Base-by-base conservation (phyloP, 768 basidiomycete species). In the Melanogaster broomeanus region DNA sequence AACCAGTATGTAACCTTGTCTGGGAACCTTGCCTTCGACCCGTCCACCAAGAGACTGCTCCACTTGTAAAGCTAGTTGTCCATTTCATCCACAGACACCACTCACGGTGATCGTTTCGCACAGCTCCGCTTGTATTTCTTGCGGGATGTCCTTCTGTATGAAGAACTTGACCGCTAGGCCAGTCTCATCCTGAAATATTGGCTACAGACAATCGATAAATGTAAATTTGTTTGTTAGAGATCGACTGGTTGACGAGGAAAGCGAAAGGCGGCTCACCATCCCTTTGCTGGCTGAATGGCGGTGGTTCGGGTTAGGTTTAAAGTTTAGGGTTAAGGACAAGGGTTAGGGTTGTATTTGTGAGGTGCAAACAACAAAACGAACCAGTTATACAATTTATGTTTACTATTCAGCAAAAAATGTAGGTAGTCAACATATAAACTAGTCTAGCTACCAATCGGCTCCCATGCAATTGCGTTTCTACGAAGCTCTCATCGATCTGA, bases 131-230 rank as follows among this genome's bases (percentile, higher is more conserved):
- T 87, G 85, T 19, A 82, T 74, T 58, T 85, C 82, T 50, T 84
- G 76, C 4, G 81, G 69, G 9, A 92, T 74, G 65, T 91, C 88
- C 61, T 88, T 89, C 63, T 91, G 89, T 18, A 92, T 80, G 66
- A 91, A 92, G 64, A 92, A 92, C 62, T 91, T 92, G 76, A 89
- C 70, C 3, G 87, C 79, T 45, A 87, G 67, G 34, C 83, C 84
- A 61, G 78, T 81, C 55, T 59, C 66, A 58, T 88, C 88, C 65
- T 88, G 86, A 50, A 90, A 90, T 52, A 90, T 82, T 42, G 84
- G 82, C 86, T 88, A 53, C 15, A 22, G 45, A 37, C 25, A 21
- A 27, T 15, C 7, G 35, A 25, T 22, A 35, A 21, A 30, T 48
- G 31, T 16, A 11, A 8, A 47, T 19, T 27, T 4, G 8, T 27